Base-by-base conservation (phyloP, 495 filamentous ascomycete genomes). In the Aspergillus olivimuriae region DNA sequence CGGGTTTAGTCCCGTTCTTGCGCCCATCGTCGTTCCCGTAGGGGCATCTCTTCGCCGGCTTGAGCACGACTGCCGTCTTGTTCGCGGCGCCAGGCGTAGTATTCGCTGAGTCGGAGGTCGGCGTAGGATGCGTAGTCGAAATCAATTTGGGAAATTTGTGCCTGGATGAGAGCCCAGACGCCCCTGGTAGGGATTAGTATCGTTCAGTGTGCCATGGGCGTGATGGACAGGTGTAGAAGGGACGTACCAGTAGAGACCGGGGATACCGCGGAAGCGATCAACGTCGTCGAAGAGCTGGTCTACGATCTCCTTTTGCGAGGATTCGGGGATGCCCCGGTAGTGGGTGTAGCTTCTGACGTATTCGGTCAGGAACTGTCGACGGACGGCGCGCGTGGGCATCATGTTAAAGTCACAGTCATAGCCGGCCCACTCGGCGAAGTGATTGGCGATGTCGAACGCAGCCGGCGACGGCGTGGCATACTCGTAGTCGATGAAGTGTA, bases 381-480 rank as follows among this genome's bases (percentile, higher is more conserved):
- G 83, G 50, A 88, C 80, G 5, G 80, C 69, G 41, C 76, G 76
- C 0, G 90, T 94, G 2, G 92, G 92, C 32, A 96, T 74, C 56
- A 83, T 81, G 49, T 66, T 80, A 63, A 81, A 87, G 61, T 99
- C 89, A 75, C 92, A 99, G 51, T 92, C 87, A 56, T 95, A 94
- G 44, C 92, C 92, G 41, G 83, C 90, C 91, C 92, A 99, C 70
- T 99, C 92, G 32, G 94, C 88, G 59, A 99, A 91, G 72, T 99
- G 92, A 72, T 99, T 99, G n/a, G 92, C 83, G 44, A 99, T 79
- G 60, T 99, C 92, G 62, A 99, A 99, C n/a, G 92, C 88, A 11
- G 90, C 87, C 1, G 94, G 92, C 6, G 89, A 89, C 2, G 94
- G 89, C 1, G 87, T 89, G 7, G 91, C 88, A 60, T 92, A 94